phyloP scores from a whole-genome alignment of 2,329 filamentous ascomycete genomes.

The Arthroderma sp. region DNA sequence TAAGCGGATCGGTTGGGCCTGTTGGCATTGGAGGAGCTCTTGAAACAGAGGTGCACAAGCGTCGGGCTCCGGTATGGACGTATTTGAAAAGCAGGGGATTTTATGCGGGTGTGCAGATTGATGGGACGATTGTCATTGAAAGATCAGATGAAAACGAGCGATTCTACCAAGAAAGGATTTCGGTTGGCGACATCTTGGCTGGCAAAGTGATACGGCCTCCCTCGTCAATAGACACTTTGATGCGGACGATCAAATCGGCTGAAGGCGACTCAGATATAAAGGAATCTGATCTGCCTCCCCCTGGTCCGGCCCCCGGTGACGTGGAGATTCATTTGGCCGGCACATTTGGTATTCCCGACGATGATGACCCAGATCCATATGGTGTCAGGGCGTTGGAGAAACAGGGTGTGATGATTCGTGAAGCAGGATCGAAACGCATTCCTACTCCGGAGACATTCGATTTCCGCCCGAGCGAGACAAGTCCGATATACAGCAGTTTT shows the following conservation, averaged over 20 bases:
- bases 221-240: constrained; percentile 45
- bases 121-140: constrained; percentile 77
- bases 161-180: constrained; percentile 61
- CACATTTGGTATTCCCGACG: constrained; percentile 64
- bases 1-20: constrained; percentile 64
- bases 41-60: constrained; percentile 55
- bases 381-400: constrained; percentile 83
- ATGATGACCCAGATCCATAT: constrained; percentile 79
- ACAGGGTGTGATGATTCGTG: constrained; percentile 76
- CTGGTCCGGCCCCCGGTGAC: constrained; percentile 65
- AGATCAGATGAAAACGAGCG: constrained; percentile 75
- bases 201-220: constrained; percentile 48
- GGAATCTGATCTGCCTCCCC: constrained; percentile 47
- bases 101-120: constrained; percentile 74
- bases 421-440: constrained; percentile 65
- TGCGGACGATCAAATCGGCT: constrained; percentile 75
- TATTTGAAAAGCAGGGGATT: constrained; percentile 85
- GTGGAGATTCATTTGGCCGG: constrained; percentile 41
- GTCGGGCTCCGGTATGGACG: constrained; percentile 60
- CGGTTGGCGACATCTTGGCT: constrained; percentile 49
- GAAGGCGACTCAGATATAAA: constrained; percentile 72
- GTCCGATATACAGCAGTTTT: constrained; percentile 46
- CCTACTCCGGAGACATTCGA: constrained; percentile 72
- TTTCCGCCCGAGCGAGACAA: constrained; percentile 62
- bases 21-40: constrained; percentile 61